Base-by-base conservation (phyloP, 768 basidiomycete species). In the Chlorophyllum brunneum region DNA sequence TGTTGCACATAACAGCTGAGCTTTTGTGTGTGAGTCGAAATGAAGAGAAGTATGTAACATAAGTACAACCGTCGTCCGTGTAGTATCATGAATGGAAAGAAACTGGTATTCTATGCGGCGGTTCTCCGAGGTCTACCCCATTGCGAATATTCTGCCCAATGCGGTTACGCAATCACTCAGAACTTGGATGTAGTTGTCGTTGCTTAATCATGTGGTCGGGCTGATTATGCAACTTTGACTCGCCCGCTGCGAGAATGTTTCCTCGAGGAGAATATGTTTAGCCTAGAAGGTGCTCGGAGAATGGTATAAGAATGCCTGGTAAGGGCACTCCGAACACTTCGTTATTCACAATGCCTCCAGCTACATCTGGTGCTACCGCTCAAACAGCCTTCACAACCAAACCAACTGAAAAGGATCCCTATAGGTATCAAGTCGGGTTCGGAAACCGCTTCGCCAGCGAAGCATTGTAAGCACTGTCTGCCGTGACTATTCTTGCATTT, bases 371-470 rank as follows among this genome's bases (percentile, higher is more conserved):
- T 44, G 71, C 75, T 5, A 70, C 76, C 33, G 77, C 77, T 23
- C 65, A 65, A 51, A 55, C 63, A 10, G 56, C 73, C 1, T 77
- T 72, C 54, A 51, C 67, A 5, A 74, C 74, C 4, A 52, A 54
- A 16, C 61, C 76, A 4, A 60, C 65, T 10, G 67, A 72, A 39
- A 65, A 71, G 40, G 82, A 83, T 52, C 81, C 81, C 0, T 82
- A 83, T 61, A 58, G 58, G 18, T 82, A 84, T 58, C 80, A 82
- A 58, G 72, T 77, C 4, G 80, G 81, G 5, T 82, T 83, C 49
- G 81, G 80, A 2, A 82, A 81, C 52, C 67, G 70, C 7, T 82
- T 82, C 56, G 78, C 76, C 6, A 76, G 72, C 54, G 79, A 82
- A 54, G 78, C 79, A 4, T 64, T 82, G 80, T 80, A 54, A 47